phyloP scores from a whole-genome alignment of 2,329 filamentous ascomycete species.

The Pseudogymnoascus sp. region DNA sequence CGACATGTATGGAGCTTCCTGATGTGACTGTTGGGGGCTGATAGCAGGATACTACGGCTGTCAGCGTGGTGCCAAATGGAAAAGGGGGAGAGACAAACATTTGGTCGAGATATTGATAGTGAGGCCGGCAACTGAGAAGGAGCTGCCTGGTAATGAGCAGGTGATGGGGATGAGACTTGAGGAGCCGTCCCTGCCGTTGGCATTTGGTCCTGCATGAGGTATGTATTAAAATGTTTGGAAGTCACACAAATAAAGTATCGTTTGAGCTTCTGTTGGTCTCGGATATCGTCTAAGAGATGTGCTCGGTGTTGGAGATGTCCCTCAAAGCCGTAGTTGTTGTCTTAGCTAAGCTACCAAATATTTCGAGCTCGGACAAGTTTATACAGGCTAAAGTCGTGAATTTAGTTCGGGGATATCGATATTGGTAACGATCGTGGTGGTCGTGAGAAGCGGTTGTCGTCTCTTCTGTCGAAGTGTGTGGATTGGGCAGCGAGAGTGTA shows the following conservation, averaged over 20 bases:
- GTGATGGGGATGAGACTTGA: not conserved
- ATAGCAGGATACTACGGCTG: not conserved
- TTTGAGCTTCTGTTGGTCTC: conserved; percentile 1
- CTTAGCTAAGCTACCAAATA: not conserved
- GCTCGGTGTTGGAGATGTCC: not conserved
- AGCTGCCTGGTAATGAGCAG: not conserved
- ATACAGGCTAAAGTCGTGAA: not conserved
- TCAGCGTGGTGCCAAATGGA: not conserved
- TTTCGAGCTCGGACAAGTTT: not conserved
- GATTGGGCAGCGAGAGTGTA: conserved; percentile 6
- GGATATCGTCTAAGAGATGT: not conserved
- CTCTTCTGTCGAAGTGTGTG: not conserved
- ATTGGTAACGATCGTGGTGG: conserved; percentile 6
- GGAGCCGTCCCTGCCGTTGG: not conserved
- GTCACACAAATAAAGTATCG: not conserved
- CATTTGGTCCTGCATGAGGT: conserved; percentile 1
- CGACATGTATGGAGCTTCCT: conserved; percentile 22
- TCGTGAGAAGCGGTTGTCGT: not conserved
- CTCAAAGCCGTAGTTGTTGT: not conserved
- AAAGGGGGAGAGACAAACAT: not conserved
- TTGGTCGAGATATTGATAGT: conserved; percentile 7
- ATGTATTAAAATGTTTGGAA: not conserved
- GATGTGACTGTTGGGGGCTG: conserved; percentile 14
- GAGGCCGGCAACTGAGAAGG: not conserved
- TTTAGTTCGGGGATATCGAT: not conserved